These are phyloP conservation scores for Aspergillus pseudoviridinutans DNA, from an alignment of 2,329 filamentous ascomycete genomes.

Conservation along the genomic window DNA sequence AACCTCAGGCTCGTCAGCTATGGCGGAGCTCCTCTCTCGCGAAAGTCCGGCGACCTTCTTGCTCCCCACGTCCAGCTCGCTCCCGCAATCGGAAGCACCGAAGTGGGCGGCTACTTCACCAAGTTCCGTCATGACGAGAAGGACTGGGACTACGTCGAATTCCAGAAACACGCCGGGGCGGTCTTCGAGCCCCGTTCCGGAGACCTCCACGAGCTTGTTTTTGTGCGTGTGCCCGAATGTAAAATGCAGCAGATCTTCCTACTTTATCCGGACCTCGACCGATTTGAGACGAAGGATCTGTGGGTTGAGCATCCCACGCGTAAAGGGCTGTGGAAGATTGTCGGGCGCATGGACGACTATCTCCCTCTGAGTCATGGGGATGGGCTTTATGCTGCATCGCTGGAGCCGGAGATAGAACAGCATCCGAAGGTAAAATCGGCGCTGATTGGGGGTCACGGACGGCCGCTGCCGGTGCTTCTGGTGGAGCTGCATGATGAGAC, in stretches of 20 bases:
- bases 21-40: conserved; percentile 21
- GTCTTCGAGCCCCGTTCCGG: conserved; percentile 10
- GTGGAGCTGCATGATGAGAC: conserved; percentile 10
- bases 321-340: conserved; percentile 22
- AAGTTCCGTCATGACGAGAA: conserved; percentile 4
- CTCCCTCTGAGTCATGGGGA: conserved; percentile 14
- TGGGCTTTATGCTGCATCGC: conserved; percentile 17
- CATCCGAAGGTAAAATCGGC: conserved; percentile 17
- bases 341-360: conserved; percentile 20
- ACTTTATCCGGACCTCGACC: conserved; percentile 13
- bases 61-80: conserved; percentile 8
- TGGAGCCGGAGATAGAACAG: conserved; percentile 20
- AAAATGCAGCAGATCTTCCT: conserved; percentile 19
- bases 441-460: conserved; percentile 20
- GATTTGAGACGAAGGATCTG: conserved; percentile 22
- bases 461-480: conserved; percentile 16
- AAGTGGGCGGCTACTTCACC: conserved; percentile 16
- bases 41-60: conserved; percentile 22
- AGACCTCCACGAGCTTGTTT: conserved; percentile 21
- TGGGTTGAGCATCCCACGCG: conserved; percentile 20
- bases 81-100: conserved; percentile 24
- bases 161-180: conserved; percentile 12
- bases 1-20: conserved; percentile 15
- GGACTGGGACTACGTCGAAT: conserved; percentile 18
- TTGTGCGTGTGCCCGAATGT: conserved; percentile 11